Evolutionary conservation across 768 basidiomycete genomes (phyloP), one percentile per base, ranked within the genome.

Genomic region (Porphyrellus cyaneotinctus): DNA sequence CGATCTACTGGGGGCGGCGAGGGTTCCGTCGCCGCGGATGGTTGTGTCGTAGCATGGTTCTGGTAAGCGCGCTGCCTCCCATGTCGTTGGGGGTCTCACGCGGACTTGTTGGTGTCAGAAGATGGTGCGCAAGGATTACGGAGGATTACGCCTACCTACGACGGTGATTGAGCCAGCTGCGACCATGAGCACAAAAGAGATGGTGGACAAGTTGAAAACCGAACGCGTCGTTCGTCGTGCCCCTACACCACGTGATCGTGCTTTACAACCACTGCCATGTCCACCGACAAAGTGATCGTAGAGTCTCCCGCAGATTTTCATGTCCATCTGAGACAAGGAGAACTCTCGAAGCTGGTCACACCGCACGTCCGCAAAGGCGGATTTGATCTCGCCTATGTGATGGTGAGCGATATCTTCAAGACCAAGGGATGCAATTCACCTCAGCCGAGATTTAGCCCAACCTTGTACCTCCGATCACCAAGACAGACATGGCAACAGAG

Each of bases 321-420:
- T 75, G 95, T 97, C 59, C 95, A 99, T 70, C 83, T 99, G 26
- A 84, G 97, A 37, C 92, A 98, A 67, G 93, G 90, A 26, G 72
- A 81, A 30, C 73, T 99, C 58, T 85, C 87, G 23, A 73, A 81
- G 49, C 80, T 98, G 14, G 93, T 98, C 33, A 85, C 86, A 6
- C 91, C 93, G 15, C 93, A 97, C 75, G 89, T 99, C 47, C 78
- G 83, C 31, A 74, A 84, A 67, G 97, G 97, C 39, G 97, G 97
- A 2, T 94, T 98, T 63, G 73, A 78, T 52, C 78, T 95, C 51
- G 95, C 89, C 58, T 99, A 97, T 75, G 92, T 99, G 35, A 99
- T 99, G 97, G 95, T 92, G 61, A 56, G 75, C 61, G 43, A 45
- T 49, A 39, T 57, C 47, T 36, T 32, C 30, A 43, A 53, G 52